Evolutionary conservation across 164 flowering plant genomes (phyloP).

Genomic region (Warburgia ugandensis): DNA sequence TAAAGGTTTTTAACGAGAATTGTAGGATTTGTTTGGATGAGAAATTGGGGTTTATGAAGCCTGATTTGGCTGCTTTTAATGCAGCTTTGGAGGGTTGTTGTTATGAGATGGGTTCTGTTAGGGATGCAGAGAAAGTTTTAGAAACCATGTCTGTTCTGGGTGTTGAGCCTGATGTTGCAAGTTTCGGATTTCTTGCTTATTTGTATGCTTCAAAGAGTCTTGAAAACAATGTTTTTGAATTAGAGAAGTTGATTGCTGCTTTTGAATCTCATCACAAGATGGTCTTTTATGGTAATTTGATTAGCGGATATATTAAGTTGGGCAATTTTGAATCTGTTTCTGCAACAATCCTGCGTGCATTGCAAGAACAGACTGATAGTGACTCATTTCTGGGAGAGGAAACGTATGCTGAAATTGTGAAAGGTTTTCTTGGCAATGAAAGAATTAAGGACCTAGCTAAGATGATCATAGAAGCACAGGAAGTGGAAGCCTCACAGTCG

Average conservation of each 20-base stretch:
- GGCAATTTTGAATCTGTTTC: constrained; percentile 48
- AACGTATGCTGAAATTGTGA: constrained; percentile 50
- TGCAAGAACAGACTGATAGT: constrained; percentile 33
- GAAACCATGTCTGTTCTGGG: constrained; percentile 73
- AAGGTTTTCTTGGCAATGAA: constrained; percentile 53
- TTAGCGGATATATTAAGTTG: constrained; percentile 66
- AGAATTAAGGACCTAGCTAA: constrained; percentile 45
- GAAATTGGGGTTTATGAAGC: constrained; percentile 66
- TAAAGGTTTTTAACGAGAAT: constrained; percentile 56
- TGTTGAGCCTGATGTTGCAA: constrained; percentile 59
- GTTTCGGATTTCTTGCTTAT: constrained; percentile 76
- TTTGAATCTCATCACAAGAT: constrained; percentile 39
- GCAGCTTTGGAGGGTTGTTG: constrained; percentile 89
- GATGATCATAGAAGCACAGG: constrained; percentile 65
- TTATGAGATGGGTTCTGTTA: constrained; percentile 44
- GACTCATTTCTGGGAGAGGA: constrained; percentile 37
- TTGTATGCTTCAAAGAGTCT: constrained; percentile 77
- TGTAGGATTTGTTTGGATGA: constrained; percentile 76
- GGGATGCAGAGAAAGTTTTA: constrained; percentile 73
- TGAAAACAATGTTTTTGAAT: constrained; percentile 52
- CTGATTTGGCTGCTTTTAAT: constrained; percentile 67
- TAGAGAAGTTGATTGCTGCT: constrained; percentile 48
- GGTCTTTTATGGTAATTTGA: constrained; percentile 42
- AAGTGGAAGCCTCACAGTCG: constrained; percentile 36
- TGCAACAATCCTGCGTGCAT: constrained; percentile 31